These are phyloP conservation scores for Alternaria metachromatica DNA, from an alignment of 2,329 filamentous ascomycete species.

Conservation along the genomic window DNA sequence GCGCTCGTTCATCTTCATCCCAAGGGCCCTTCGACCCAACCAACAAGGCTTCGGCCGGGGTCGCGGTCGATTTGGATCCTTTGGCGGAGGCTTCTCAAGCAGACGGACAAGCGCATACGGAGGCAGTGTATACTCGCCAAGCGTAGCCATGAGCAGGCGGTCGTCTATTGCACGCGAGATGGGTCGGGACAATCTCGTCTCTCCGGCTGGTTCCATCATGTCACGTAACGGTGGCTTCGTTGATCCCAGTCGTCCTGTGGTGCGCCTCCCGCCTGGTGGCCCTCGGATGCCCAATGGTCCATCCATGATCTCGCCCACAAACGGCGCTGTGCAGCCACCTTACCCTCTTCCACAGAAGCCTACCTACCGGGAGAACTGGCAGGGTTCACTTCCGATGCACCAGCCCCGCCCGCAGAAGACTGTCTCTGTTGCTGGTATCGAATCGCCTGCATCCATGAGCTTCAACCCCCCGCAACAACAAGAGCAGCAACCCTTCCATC, in stretches of 20 bases:
- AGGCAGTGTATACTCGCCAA: conserved; percentile 84
- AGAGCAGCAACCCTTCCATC: conserved; percentile 87
- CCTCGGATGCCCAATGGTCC: conserved; percentile 46
- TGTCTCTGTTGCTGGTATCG: conserved; percentile 90
- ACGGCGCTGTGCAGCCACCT: conserved; percentile 54
- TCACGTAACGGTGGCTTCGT: conserved; percentile 67
- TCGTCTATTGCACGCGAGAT: conserved; percentile 77
- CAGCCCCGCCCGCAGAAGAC: conserved; percentile 95
- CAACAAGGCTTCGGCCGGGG: conserved; percentile 75
- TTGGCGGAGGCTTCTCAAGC: conserved; percentile 68
- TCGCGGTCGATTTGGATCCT: conserved; percentile 73
- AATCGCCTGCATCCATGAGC: conserved; percentile 73
- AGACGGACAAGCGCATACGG: conserved; percentile 82
- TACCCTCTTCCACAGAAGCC: conserved; percentile 63
- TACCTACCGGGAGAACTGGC: conserved; percentile 66
- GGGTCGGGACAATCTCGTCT: conserved; percentile 76
- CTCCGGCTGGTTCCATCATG: conserved; percentile 79
- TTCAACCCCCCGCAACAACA: conserved; percentile 67
- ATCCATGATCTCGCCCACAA: conserved; percentile 40
- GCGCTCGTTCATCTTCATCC: conserved; percentile 97
- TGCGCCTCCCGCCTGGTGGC: conserved; percentile 75
- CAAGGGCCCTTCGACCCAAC: conserved; percentile 88
- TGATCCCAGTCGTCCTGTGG: conserved; percentile 73
- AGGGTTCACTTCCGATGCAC: conserved; percentile 76
- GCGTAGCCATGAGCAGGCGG: conserved; percentile 83